Evolutionary conservation across 2,329 filamentous ascomycete genomes (phyloP).

Genomic region (Apiospora hydei): DNA sequence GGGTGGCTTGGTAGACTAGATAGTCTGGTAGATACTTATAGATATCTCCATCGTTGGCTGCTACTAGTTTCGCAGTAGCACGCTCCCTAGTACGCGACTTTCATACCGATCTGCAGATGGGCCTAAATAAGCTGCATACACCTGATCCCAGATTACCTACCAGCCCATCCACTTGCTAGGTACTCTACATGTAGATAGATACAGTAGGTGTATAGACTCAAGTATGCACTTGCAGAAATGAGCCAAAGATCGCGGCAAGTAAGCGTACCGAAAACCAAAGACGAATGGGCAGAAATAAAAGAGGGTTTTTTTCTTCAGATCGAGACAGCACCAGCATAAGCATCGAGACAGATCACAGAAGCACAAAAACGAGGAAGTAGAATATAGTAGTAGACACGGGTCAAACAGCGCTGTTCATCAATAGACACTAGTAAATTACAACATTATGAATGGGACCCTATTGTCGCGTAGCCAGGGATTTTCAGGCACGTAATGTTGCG

Average conservation of each 20-base stretch:
- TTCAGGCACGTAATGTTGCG: slow-evolving; percentile 35
- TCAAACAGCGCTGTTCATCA: slow-evolving; percentile 29
- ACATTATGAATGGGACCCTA: slow-evolving; percentile 51
- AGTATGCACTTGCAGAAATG: not conserved
- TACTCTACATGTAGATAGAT: too few species aligned
- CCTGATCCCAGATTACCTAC: not conserved
- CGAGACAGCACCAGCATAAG: not conserved
- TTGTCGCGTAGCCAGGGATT: slow-evolving; percentile 36
- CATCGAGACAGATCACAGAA: not conserved
- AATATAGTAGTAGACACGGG: not conserved
- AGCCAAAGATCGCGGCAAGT: too few species aligned
- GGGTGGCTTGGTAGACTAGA: not conserved
- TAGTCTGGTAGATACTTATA: not conserved
- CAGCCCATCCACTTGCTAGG: not conserved
- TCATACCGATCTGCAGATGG: slow-evolving; percentile 14
- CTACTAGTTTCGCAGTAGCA: slow-evolving; percentile 8
- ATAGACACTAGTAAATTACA: slow-evolving; percentile 56
- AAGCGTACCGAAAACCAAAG: not conserved
- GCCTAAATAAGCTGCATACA: slow-evolving; percentile 12
- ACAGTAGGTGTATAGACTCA: not conserved
- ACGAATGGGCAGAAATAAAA: too few species aligned
- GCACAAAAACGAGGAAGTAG: not conserved
- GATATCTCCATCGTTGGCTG: not conserved
- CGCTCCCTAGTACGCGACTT: not conserved
- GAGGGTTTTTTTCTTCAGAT: too few species aligned